Evolutionary conservation across 257 asterid genomes (phyloP), one percentile per base, ranked within the genome.

Genomic region (Scutellaria galericulata): DNA sequence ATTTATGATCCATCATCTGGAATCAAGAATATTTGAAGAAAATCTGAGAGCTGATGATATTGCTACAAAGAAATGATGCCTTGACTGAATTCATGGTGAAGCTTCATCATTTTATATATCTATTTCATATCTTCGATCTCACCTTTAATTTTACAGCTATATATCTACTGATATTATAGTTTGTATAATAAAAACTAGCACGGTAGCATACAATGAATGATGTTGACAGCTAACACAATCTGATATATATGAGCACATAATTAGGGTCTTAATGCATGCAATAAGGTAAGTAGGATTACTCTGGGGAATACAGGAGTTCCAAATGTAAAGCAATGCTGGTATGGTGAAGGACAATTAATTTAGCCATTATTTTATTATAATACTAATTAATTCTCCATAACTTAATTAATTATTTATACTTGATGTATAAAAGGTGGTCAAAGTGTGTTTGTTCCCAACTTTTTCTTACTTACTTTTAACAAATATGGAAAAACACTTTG

Each of bases 261-360:
- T 44, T 7, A 10, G 48, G 48, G 48, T 44, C 11, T 44, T 12
- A 44, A 44, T 44, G 9, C 13, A 31, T 46, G 70, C 41, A 57
- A 74, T 61, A 55, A 82, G 73, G 50, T 72, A 51, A 70, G 75
- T 71, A 82, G 82, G 70, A 81, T 83, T 81, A 76, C 79, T 73
- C 70, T 24, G 83, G 77, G 70, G 83, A 78, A 79, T 72, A 67
- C 47, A 40, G 53, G 79, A 52, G 79, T 77, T 82, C 77, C 37
- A 70, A 55, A 80, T 63, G 55, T 79, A 62, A 55, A 78, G 84
- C 40, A 81, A 76, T 86, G 91, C 74, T 75, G 83, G 88, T 85
- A 62, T 67, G 83, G 83, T 84, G 86, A 85, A 70, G 60, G 84
- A 85, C 86, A 85, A 70, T 69, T 45, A 53, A 57, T 73, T 41